Percentiles rank a stretch among this genome's conserved stretches.
These are phyloP conservation scores for Eucommia ulmoides DNA, from an alignment of 257 asterid species.

Conservation along the genomic window DNA sequence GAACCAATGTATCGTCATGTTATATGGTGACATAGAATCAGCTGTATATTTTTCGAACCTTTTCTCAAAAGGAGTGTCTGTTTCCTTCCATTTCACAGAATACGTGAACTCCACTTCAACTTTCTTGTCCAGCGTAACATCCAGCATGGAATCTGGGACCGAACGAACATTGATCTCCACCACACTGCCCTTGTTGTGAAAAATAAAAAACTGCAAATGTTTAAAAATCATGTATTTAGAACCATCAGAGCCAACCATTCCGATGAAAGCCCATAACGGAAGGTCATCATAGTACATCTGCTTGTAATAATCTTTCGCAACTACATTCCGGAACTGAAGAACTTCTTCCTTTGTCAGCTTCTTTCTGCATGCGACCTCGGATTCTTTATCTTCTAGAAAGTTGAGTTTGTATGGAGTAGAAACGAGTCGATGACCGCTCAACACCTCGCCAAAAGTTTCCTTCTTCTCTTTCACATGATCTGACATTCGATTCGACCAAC, in stretches of 20 bases:
- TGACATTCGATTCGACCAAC: too few species aligned
- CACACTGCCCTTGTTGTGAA: conserved; percentile 49
- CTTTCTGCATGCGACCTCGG: conserved; percentile 41
- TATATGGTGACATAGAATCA: conserved; percentile 46
- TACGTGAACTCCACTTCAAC: conserved; percentile 48
- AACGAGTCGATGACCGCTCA: conserved; percentile 58
- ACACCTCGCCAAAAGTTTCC: conserved; percentile 62
- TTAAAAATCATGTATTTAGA: conserved; percentile 49
- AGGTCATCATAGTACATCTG: conserved; percentile 76
- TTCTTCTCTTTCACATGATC: conserved; percentile 65
- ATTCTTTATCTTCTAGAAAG: conserved; percentile 49
- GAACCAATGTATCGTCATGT: conserved; percentile 62
- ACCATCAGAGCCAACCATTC: conserved; percentile 61
- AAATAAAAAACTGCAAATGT: conserved; percentile 54
- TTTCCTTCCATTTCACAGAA: conserved; percentile 54
- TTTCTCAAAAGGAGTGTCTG: conserved; percentile 42
- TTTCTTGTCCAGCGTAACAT: conserved; percentile 49
- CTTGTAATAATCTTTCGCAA: conserved; percentile 58
- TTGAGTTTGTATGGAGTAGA: conserved; percentile 64
- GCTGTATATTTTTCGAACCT: conserved; percentile 61
- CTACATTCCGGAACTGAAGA: conserved; percentile 45
- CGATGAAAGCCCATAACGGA: conserved; percentile 74
- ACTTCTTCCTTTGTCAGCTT: conserved; percentile 42
- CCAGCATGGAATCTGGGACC: conserved; percentile 51
- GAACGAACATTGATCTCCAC: conserved; percentile 61